Percentiles rank a stretch among this genome's conserved stretches.
Evolutionary conservation across 1,284 basidiomycete species (phyloP).

Genomic region (Coniferiporia sulphurascens): DNA sequence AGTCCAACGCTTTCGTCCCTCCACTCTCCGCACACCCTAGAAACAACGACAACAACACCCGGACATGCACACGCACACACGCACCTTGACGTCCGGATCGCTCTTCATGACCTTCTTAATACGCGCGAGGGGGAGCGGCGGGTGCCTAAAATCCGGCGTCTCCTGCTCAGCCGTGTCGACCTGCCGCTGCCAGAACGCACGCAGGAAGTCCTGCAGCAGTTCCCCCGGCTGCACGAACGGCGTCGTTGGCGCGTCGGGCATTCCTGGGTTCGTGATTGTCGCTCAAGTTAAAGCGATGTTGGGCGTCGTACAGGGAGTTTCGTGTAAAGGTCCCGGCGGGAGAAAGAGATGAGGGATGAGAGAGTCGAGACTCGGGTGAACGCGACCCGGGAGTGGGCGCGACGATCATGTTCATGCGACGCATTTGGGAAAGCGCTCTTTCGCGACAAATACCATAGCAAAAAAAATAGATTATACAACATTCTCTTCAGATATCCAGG

Average conservation of each 20-base stretch:
- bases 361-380: too few species aligned
- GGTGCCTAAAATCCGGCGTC: slow-evolving; percentile 80
- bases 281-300: not conserved
- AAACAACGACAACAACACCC: not conserved
- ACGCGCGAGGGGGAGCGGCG: slow-evolving; percentile 81
- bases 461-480: too few species aligned
- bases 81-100: slow-evolving; percentile 91
- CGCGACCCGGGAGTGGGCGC: too few species aligned
- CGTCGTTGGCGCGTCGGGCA: slow-evolving; percentile 8
- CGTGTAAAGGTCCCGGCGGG: not conserved
- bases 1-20: not conserved
- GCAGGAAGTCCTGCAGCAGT: slow-evolving; percentile 70
- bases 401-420: too few species aligned
- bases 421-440: too few species aligned
- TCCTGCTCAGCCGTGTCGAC: slow-evolving; percentile 77
- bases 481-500: too few species aligned
- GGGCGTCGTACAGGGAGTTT: not conserved
- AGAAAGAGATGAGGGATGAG: too few species aligned
- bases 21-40: not conserved
- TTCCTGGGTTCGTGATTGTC: not conserved
- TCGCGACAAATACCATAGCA: too few species aligned
- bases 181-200: slow-evolving; percentile 81
- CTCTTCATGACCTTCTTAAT: slow-evolving; percentile 99
- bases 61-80: slow-evolving; percentile 23
- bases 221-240: slow-evolving; percentile 69